These are phyloP conservation scores for Metschnikowia similis DNA, from an alignment of 805 yeast species.

Conservation along the genomic window DNA sequence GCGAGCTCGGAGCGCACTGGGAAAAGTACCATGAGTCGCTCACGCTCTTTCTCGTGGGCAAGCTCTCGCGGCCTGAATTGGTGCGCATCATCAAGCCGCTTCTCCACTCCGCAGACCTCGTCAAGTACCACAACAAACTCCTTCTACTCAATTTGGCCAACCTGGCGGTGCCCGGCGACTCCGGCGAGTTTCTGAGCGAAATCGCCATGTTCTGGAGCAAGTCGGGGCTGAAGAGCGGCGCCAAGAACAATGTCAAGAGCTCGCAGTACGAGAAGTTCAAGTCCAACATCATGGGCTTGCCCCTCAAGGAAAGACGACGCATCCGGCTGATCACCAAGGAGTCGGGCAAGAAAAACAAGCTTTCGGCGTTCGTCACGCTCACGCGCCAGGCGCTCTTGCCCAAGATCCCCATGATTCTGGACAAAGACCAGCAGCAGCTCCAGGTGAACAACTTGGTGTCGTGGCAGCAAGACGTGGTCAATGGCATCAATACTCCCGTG, in stretches of 20 bases:
- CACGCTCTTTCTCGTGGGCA: constrained; percentile 72
- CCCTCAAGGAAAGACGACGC: constrained; percentile 79
- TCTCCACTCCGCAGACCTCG: constrained; percentile 39
- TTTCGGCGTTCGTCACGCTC: constrained; percentile 62
- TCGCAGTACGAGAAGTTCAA: constrained; percentile 78
- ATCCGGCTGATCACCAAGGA: constrained; percentile 81
- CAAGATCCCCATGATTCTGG: constrained; percentile 72
- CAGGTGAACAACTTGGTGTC: constrained; percentile 55
- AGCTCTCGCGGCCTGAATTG: constrained; percentile 72
- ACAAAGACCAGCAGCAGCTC: constrained; percentile 40
- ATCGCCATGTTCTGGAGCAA: constrained; percentile 46
- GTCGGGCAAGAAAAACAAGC: constrained; percentile 71
- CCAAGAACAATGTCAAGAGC: constrained; percentile 45
- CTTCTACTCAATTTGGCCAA: constrained; percentile 80
- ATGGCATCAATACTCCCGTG: constrained; percentile 77
- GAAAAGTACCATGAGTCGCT: constrained; percentile 77
- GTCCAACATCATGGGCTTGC: constrained; percentile 79
- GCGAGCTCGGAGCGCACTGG: constrained; percentile 76
- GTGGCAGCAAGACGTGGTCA: constrained; percentile 91
- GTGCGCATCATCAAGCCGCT: constrained; percentile 54
- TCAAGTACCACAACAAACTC: constrained; percentile 76
- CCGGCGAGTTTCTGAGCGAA: constrained; percentile 43
- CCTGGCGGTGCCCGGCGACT: constrained; percentile 49
- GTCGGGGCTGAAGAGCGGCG: constrained; percentile 37
- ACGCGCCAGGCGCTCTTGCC: constrained; percentile 75